A percentile compares a stretch with the other conserved stretches of the same genome.
These are phyloP conservation scores for Epichloe baconii DNA, from an alignment of 2,329 filamentous ascomycete genomes.

Conservation along the genomic window DNA sequence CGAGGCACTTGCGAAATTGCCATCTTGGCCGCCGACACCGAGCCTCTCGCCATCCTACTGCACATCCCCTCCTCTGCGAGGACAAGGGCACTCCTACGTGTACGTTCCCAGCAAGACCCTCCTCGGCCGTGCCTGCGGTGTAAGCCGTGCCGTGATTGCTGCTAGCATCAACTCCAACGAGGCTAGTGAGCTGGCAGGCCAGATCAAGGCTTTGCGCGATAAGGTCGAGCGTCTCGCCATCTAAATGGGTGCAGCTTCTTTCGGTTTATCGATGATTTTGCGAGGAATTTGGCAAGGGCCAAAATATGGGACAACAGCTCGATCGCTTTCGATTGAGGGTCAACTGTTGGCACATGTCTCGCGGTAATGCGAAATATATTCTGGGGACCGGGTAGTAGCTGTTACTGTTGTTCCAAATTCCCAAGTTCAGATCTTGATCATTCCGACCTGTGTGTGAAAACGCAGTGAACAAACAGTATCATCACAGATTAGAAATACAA, in stretches of 20 bases:
- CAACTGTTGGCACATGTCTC: neutral
- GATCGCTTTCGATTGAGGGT: neutral
- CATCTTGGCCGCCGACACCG: constrained; percentile 78
- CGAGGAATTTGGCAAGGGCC: neutral
- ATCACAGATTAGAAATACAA: too few species aligned
- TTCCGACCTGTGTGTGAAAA: too few species aligned
- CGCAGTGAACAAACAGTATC: too few species aligned
- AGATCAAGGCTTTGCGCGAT: constrained; percentile 82
- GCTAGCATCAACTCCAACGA: constrained; percentile 86
- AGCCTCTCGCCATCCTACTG: constrained; percentile 74
- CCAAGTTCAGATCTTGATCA: too few species aligned
- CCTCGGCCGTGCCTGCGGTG: constrained; percentile 80
- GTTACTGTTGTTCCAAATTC: too few species aligned
- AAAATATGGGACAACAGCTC: neutral
- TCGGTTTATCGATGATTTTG: neutral
- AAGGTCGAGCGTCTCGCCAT: constrained; percentile 95
- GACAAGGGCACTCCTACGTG: constrained; percentile 57
- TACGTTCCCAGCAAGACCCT: constrained; percentile 69
- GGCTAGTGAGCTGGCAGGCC: constrained; percentile 70
- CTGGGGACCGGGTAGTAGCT: too few species aligned
- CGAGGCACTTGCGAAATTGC: constrained; percentile 83
- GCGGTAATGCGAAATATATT: neutral
- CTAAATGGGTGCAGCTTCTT: constrained; percentile 34
- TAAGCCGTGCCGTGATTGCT: constrained; percentile 76
- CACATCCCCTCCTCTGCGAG: constrained; percentile 79